Base-by-base conservation (phyloP, 768 basidiomycete genomes). In the Suillus subaureus region DNA sequence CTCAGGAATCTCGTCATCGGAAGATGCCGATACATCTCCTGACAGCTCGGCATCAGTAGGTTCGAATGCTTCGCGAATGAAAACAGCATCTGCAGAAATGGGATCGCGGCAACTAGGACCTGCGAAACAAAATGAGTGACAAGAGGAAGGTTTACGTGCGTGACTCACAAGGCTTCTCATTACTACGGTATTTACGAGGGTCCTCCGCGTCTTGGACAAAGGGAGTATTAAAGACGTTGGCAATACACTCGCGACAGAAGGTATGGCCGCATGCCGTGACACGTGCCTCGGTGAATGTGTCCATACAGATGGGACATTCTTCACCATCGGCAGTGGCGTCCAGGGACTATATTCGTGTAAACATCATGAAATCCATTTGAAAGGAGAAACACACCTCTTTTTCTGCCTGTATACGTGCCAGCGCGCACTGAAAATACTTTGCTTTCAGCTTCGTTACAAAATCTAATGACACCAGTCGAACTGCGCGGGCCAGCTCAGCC, bases 221-320 rank as follows among this genome's bases (percentile, higher is more conserved):
- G 35, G 81, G 77, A 1, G 73, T 70, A 51, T 84, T 78, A 49
- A 89, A 68, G 28, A 86, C 79, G 49, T 83, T 80, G n/a, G 75
- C 83, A 81, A 67, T 78, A 70, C 90, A 91, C 45, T 83, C 82
- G 8, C 80, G 78, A 72, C 90, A 91, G 75, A 89, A 91, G 1
- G 82, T 74, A 69, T 91, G 91, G 2, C 73, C 73, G 69, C 91
- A 93, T 0, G 79, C 68, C 0, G 89, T 90, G 47, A 91, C 72
- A 23, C 87, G 78, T 18, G 87, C 78, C 61, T 86, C 80, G 1
- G 79, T 82, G 70, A 85, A 79, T 4, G 75, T 73, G 64, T 92
- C 90, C 65, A 84, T 84, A 72, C 91, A 92, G 63, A 93, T 85
- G 0, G 88, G 82, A 68, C 91, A 93, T 49, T 81, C 78, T 64